Percentiles rank a stretch among this genome's conserved stretches.
Conservation (phyloP, 805 yeast genomes). For the Hanseniaspora lachancei region DNA sequence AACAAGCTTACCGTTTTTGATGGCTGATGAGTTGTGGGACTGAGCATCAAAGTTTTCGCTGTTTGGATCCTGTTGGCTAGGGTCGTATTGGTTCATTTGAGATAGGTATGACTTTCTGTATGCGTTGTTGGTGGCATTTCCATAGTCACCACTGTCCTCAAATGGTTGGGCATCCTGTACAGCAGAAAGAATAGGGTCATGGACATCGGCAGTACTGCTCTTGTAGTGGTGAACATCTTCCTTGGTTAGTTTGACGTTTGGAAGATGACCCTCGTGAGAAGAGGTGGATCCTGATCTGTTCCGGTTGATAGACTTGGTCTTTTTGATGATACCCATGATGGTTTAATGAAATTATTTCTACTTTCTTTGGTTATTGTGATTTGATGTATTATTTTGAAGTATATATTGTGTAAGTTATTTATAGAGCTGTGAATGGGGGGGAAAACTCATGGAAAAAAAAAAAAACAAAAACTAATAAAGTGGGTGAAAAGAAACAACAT, state of each 20-base stretch:
- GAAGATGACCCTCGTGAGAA: constrained; percentile 19
- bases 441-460: neutral
- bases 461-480: no score
- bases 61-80: constrained; percentile 1
- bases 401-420: neutral
- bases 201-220: constrained; percentile 54
- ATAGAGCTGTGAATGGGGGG: neutral
- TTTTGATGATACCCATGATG: constrained; percentile 37
- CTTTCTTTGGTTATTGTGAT: neutral
- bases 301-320: constrained; percentile 26
- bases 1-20: constrained; percentile 24
- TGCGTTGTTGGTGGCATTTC: constrained; percentile 23
- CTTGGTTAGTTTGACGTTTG: constrained; percentile 33
- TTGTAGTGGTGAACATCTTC: constrained; percentile 45
- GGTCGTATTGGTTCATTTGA: constrained; percentile 16
- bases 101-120: constrained; percentile 28
- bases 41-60: constrained; percentile 16
- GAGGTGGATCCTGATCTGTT: constrained; percentile 18
- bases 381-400: neutral
- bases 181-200: constrained; percentile 86
- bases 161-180: constrained; percentile 94
- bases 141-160: constrained; percentile 41
- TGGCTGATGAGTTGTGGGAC: constrained; percentile 17
- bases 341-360: neutral
- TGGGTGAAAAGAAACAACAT: no score